Conservation (phyloP, 805 yeast species). For the Komagataella pseudopastoris region DNA sequence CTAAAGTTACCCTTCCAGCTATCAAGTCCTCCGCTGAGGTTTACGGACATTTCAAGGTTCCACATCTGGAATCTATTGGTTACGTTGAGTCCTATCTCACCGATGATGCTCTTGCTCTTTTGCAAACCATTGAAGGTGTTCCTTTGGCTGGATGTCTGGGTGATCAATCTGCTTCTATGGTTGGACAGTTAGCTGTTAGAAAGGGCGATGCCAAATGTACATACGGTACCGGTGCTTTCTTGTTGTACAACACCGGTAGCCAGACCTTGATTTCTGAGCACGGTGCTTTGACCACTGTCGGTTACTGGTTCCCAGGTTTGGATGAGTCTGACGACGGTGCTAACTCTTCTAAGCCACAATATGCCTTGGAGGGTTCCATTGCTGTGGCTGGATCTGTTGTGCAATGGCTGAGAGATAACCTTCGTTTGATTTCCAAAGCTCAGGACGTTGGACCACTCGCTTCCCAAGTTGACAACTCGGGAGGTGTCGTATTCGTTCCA, state of each 20-base stretch:
- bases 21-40: slow-evolving; percentile 68
- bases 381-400: slow-evolving; percentile 93
- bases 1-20: slow-evolving; percentile 54
- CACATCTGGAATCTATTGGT: slow-evolving; percentile 38
- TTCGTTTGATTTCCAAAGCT: slow-evolving; percentile 67
- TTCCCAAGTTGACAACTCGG: slow-evolving; percentile 63
- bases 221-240: slow-evolving; percentile 91
- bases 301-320: slow-evolving; percentile 74
- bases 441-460: slow-evolving; percentile 88
- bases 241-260: slow-evolving; percentile 77
- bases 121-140: slow-evolving; percentile 36
- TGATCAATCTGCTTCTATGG: slow-evolving; percentile 88
- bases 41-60: slow-evolving; percentile 60
- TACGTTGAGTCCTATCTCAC: slow-evolving; percentile 35
- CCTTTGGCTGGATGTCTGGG: slow-evolving; percentile 89
- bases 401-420: slow-evolving; percentile 88
- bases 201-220: slow-evolving; percentile 89
- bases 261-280: slow-evolving; percentile 55
- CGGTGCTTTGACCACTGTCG: slow-evolving; percentile 84
- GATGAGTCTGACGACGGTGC: slow-evolving; percentile 24
- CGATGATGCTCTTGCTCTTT: slow-evolving; percentile 34
- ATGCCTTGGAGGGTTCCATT: slow-evolving; percentile 89
- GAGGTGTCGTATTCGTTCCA: slow-evolving; percentile 90
- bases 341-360: slow-evolving; percentile 48
- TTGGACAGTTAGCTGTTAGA: slow-evolving; percentile 79